Evolutionary conservation across 805 yeast species (phyloP), one percentile per base, ranked within the genome.

Genomic region (Zygoascus bituminiphila): DNA sequence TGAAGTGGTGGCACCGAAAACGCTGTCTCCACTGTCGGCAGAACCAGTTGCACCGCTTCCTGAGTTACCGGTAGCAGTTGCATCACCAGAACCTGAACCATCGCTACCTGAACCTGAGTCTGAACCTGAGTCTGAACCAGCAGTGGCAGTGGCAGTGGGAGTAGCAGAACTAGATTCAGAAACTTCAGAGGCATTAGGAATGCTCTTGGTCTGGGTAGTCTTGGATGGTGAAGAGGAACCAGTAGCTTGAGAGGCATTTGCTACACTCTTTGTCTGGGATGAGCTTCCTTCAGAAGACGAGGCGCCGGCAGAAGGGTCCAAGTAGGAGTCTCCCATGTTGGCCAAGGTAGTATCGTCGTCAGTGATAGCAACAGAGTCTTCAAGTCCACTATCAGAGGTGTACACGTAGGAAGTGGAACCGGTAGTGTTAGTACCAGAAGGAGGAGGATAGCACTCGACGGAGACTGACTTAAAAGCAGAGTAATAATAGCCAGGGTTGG

Each of bases 401-500:
- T 72, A 85, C 19, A 70, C 64, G 60, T 82, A 82, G 0, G 83
- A 69, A 41, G 60, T 64, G 44, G 74, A 62, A 43, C 82, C 82
- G 29, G 66, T 64, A 44, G 63, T 61, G 38, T 58, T 56, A 24
- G 81, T 73, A 31, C 69, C 76, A 10, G 70, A 57, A 24, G 96
- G 96, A 33, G 88, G 77, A 59, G 76, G 87, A 66, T 85, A 84
- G 60, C 94, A 79, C 45, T 77, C 73, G 44, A 88, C 75, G 14
- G 74, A 70, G 33, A 87, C 71, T 41, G 75, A 73, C 58, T 80
- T 71, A 42, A 89, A 58, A 50, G 76, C 72, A 23, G 84, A 81
- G 62, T 79, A 87, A 69, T 77, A 82, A 70, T 88, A 89, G n/a
- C 97, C 96, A 45, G 81, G 77, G 49, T 83, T 70, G 51, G 71